Percentiles rank a stretch among this genome's conserved stretches.
Conservation (phyloP, 495 filamentous ascomycete genomes). For the Clavariopsis aquatica region DNA sequence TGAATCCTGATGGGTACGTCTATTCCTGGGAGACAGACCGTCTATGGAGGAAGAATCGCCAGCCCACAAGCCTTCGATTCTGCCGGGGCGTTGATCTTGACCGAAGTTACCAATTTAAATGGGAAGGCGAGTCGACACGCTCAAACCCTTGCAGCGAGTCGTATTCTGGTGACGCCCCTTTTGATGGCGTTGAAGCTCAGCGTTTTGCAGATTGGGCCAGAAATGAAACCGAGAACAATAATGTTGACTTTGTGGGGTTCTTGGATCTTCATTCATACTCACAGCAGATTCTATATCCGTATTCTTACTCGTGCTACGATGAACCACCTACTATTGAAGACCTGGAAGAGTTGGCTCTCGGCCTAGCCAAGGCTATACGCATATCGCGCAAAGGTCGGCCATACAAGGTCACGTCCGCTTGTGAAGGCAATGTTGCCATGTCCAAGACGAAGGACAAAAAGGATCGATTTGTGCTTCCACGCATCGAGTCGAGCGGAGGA, state of each 20-base stretch:
- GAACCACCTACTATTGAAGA: constrained; percentile 86
- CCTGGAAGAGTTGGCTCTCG: constrained; percentile 83
- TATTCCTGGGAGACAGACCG: constrained; percentile 92
- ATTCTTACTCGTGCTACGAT: constrained; percentile 76
- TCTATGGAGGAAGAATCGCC: constrained; percentile 93
- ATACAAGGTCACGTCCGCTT: constrained; percentile 84
- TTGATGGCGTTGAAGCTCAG: constrained; percentile 78
- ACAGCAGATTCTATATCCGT: constrained; percentile 92
- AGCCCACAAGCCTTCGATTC: constrained; percentile 76
- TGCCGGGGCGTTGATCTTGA: constrained; percentile 90
- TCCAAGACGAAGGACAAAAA: constrained; percentile 28
- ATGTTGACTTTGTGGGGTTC: constrained; percentile 73
- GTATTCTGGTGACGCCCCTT: constrained; percentile 80
- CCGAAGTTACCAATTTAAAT: constrained; percentile 79
- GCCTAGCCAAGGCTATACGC: constrained; percentile 87
- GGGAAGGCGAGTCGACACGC: constrained; percentile 63
- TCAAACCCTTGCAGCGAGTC: constrained; percentile 90
- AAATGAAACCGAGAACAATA: constrained; percentile 74
- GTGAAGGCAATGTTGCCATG: constrained; percentile 69
- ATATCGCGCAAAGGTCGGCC: constrained; percentile 64
- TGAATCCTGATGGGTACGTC: constrained; percentile 92
- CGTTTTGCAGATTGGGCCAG: constrained; percentile 78
- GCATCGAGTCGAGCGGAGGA: constrained; percentile 71
- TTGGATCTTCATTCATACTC: constrained; percentile 95
- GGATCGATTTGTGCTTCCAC: constrained; percentile 43